Evolutionary conservation across 177 flowering plant species (phyloP).

Genomic region (Vitis hybrid): DNA sequence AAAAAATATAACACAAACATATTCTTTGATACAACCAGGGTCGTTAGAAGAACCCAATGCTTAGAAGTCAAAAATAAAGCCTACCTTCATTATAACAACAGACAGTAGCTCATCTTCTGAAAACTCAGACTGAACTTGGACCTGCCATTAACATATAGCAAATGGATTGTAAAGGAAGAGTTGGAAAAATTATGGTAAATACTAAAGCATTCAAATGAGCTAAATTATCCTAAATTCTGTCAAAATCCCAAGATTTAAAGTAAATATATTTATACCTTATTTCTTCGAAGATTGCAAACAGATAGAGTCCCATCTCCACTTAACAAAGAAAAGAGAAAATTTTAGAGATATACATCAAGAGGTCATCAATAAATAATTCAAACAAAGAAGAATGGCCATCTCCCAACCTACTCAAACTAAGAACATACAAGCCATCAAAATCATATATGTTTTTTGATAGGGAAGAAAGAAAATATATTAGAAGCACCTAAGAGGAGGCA

Average conservation of each 20-base stretch:
- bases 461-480: too few relatives aligned
- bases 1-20: slow-evolving; percentile 2
- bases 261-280: slow-evolving; percentile 18
- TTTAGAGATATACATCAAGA: slow-evolving; percentile 5
- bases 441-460: too few relatives aligned
- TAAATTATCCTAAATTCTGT: too few relatives aligned
- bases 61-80: background rate
- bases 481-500: background rate
- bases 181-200: background rate
- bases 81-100: slow-evolving; percentile 90
- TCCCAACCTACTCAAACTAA: too few relatives aligned
- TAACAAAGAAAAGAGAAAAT: slow-evolving; percentile 15
- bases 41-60: background rate
- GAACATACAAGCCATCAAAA: too few relatives aligned
- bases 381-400: too few relatives aligned
- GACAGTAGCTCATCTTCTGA: slow-evolving; percentile 88
- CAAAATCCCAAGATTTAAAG: too few relatives aligned
- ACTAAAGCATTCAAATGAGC: background rate
- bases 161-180: background rate
- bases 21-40: background rate
- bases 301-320: slow-evolving; percentile 98
- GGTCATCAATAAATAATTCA: background rate
- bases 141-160: slow-evolving; percentile 36
- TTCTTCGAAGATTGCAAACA: slow-evolving; percentile 79
- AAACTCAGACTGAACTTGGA: slow-evolving; percentile 80